These are phyloP conservation scores for Saccharomyces cerevisiae DNA, from an alignment of 805 yeast species.

Conservation along the genomic window DNA sequence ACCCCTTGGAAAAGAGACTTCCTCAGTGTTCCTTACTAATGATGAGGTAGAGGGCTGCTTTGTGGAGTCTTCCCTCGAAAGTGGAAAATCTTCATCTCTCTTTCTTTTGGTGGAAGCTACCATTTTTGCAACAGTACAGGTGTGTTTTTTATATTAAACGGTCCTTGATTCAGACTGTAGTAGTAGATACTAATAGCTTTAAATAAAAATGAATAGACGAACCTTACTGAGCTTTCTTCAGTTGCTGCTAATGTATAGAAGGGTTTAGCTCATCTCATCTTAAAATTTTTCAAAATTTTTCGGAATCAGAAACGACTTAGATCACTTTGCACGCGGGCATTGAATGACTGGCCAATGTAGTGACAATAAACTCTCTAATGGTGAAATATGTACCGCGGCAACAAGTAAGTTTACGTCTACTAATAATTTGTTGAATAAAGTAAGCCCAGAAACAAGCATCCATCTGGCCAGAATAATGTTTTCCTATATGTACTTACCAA, in stretches of 20 bases:
- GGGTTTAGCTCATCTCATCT: background rate
- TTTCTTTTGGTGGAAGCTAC: slow-evolving; percentile 36
- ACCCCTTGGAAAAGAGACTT: slow-evolving; percentile 81
- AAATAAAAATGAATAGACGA: background rate
- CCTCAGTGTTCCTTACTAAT: slow-evolving; percentile 31
- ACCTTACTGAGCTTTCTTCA: background rate
- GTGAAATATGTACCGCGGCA: background rate
- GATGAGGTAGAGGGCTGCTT: slow-evolving; percentile 32
- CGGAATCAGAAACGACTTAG: background rate
- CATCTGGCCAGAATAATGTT: background rate
- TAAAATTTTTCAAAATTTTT: background rate
- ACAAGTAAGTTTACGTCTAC: too few relatives aligned
- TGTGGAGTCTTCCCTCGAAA: slow-evolving; percentile 35
- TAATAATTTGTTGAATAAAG: too few relatives aligned
- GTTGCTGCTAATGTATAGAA: background rate
- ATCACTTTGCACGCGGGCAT: background rate
- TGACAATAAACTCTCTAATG: background rate
- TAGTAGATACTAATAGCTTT: background rate
- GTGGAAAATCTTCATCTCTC: slow-evolving; percentile 40
- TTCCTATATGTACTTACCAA: too few relatives aligned
- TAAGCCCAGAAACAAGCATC: background rate
- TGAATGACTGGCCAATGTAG: background rate
- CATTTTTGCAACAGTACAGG: slow-evolving; percentile 2
- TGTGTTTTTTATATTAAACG: background rate
- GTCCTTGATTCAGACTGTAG: background rate